Evolutionary conservation across 371 early-diverging fungal genomes (phyloP).

Genomic region (Mortierella sp.): DNA sequence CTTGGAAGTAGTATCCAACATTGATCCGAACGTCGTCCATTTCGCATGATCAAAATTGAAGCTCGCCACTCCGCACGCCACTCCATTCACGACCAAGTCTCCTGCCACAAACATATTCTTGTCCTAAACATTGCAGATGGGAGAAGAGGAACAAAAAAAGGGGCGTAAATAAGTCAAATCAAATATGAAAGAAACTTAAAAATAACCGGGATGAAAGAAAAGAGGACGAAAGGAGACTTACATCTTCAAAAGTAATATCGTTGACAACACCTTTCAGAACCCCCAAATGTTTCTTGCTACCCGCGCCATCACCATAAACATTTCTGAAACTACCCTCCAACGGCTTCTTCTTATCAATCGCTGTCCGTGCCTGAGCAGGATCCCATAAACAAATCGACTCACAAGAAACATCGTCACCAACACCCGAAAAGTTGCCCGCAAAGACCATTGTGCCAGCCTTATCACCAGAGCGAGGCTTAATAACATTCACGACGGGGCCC

Average conservation of each 20-base stretch:
- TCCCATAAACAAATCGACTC: constrained; percentile 62
- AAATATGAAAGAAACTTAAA: not conserved
- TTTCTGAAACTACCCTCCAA: constrained; percentile 33
- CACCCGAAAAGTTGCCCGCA: constrained; percentile 70
- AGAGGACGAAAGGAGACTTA: constrained; percentile 24
- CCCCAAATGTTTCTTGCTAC: constrained; percentile 27
- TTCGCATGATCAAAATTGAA: constrained; percentile 62
- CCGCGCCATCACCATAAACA: constrained; percentile 52
- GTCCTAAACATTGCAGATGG: constrained; percentile 30
- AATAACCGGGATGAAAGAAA: not conserved
- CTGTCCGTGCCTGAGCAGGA: constrained; percentile 30
- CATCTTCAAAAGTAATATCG: constrained; percentile 67
- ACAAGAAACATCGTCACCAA: constrained; percentile 64
- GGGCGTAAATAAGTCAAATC: not conserved
- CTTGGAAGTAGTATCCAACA: constrained; percentile 47
- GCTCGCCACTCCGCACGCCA: constrained; percentile 61
- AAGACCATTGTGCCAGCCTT: constrained; percentile 53
- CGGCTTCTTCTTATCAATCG: constrained; percentile 29
- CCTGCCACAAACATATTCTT: constrained; percentile 66
- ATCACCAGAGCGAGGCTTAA: constrained; percentile 55
- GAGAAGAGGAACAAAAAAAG: not conserved
- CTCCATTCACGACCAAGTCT: constrained; percentile 62
- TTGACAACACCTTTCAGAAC: constrained; percentile 62
- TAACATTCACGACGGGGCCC: constrained; percentile 59
- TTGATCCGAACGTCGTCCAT: constrained; percentile 65